Percentiles rank a stretch among this genome's conserved stretches.
Conservation (phyloP, 2,329 filamentous ascomycete species). For the Phaeosphaeria sp. region DNA sequence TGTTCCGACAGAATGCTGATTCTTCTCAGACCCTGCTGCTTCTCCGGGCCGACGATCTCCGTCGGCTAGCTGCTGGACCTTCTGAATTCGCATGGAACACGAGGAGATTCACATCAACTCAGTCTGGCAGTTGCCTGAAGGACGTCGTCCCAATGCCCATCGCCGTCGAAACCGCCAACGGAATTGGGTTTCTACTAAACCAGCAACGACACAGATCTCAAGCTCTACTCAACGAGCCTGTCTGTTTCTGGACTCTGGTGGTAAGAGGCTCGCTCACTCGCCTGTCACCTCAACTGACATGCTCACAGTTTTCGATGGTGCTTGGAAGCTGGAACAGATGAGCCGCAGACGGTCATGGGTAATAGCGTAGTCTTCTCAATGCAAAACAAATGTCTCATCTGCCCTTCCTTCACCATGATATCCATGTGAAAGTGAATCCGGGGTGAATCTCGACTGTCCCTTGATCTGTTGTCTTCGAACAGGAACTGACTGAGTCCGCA, state of each 20-base stretch:
- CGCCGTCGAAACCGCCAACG: too few relatives aligned
- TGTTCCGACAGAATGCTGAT: too few relatives aligned
- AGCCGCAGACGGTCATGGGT: background rate
- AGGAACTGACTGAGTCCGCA: background rate
- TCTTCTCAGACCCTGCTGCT: too few relatives aligned
- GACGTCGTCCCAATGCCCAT: too few relatives aligned
- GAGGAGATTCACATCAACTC: too few relatives aligned
- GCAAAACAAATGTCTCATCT: background rate
- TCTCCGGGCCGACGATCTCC: too few relatives aligned
- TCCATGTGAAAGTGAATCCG: background rate
- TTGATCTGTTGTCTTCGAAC: background rate
- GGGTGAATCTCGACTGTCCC: background rate
- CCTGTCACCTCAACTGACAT: background rate
- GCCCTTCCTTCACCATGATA: background rate
- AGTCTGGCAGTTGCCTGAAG: too few relatives aligned
- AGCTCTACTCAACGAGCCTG: background rate
- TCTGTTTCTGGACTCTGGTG: background rate
- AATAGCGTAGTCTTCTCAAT: background rate
- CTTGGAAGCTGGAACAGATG: background rate
- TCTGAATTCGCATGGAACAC: too few relatives aligned
- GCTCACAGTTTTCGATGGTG: background rate
- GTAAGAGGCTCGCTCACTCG: background rate
- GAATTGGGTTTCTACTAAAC: background rate
- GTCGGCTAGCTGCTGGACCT: too few relatives aligned
- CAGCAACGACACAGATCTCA: background rate